A percentile compares a stretch with the other conserved stretches of the same genome.
phyloP scores from a whole-genome alignment of 2,329 filamentous ascomycete species.

The Reticulascus tulasneorum region DNA sequence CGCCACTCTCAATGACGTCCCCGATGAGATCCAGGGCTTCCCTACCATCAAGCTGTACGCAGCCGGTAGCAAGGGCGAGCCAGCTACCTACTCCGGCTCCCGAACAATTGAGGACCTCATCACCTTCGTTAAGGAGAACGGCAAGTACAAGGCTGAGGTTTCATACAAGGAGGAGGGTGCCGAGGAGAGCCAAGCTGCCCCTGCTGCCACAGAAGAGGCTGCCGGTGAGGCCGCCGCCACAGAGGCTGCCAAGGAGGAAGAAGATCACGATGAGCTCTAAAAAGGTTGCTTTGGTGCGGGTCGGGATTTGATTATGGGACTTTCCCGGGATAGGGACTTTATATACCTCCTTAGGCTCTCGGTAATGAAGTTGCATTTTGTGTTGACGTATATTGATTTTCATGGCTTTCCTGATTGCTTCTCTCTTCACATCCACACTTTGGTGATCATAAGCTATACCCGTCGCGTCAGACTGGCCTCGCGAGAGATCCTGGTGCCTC shows the following conservation, averaged over 20 bases:
- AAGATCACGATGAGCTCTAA: conserved; percentile 74
- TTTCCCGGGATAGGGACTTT: conserved; percentile 12
- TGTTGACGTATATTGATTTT: too few species aligned
- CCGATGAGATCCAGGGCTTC: conserved; percentile 95
- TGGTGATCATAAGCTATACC: too few species aligned
- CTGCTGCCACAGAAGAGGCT: conserved; percentile 46
- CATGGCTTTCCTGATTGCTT: too few species aligned
- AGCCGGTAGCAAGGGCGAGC: conserved; percentile 79
- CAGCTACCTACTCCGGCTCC: conserved; percentile 81
- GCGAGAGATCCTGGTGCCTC: too few species aligned
- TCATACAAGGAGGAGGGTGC: conserved; percentile 50
- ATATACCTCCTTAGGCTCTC: conserved; percentile 17
- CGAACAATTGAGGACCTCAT: conserved; percentile 90
- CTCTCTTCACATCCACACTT: too few species aligned
- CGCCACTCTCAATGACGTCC: conserved; percentile 92
- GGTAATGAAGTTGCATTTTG: conserved; percentile 4
- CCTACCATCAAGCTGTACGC: conserved; percentile 98
- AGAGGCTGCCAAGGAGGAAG: conserved; percentile 37
- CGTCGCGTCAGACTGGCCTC: too few species aligned
- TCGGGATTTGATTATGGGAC: conserved; percentile 12
- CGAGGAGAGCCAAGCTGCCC: conserved; percentile 48
- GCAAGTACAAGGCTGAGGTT: conserved; percentile 78
- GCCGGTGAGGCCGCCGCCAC: conserved; percentile 41
- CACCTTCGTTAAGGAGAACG: conserved; percentile 91
- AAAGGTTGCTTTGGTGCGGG: conserved; percentile 20